phyloP scores from a whole-genome alignment of 2,329 filamentous ascomycete genomes.

The Fusarium drepaniforme region DNA sequence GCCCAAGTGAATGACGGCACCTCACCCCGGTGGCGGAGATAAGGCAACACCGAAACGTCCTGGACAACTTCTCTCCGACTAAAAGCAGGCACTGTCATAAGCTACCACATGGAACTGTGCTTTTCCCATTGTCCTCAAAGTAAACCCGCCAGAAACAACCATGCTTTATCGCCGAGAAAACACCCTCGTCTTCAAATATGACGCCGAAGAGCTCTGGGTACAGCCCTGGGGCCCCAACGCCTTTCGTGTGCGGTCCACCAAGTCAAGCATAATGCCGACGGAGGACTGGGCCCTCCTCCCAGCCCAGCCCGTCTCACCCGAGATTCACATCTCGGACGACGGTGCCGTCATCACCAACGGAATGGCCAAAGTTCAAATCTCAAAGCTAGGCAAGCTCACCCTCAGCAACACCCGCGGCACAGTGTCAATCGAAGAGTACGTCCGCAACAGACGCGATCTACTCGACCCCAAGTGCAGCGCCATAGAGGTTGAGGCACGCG shows the following conservation, averaged over 20 bases:
- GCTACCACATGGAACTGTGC: neutral
- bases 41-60: neutral
- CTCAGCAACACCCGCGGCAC: neutral
- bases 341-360: neutral
- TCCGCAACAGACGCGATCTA: constrained; percentile 41
- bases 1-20: neutral
- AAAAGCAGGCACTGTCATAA: neutral
- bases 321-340: neutral
- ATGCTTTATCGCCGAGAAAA: neutral
- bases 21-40: neutral
- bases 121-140: neutral
- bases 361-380: neutral
- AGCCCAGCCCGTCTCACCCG: neutral
- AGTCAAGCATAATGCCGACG: neutral
- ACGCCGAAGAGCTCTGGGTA: neutral
- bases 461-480: constrained; percentile 72
- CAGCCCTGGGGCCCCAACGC: neutral
- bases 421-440: neutral
- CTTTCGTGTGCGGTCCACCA: neutral
- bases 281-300: neutral
- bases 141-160: neutral
- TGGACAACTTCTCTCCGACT: neutral
- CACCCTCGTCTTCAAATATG: neutral
- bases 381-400: neutral
- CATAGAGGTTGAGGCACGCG: constrained; percentile 67